These are phyloP conservation scores for Ascocoryne sarcoides DNA, from an alignment of 2,329 filamentous ascomycete genomes.

Conservation along the genomic window DNA sequence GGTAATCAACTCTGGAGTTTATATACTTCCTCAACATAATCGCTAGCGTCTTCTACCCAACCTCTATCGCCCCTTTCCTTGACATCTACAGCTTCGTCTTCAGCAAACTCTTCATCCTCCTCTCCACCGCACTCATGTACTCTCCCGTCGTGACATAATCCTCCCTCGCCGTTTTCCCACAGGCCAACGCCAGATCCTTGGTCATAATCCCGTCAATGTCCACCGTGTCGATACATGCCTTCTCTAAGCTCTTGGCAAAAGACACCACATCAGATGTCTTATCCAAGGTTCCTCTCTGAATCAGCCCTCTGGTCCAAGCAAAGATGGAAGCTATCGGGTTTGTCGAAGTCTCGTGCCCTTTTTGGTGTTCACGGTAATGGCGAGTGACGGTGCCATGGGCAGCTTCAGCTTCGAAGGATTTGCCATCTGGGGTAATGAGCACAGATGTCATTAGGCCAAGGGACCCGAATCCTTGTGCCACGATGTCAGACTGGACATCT, in stretches of 20 bases:
- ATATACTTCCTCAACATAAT: too few relatives aligned
- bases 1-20: too few relatives aligned
- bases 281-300: slow-evolving; percentile 90
- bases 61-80: too few relatives aligned
- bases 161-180: slow-evolving; percentile 74
- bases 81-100: slow-evolving; percentile 73
- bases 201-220: slow-evolving; percentile 96
- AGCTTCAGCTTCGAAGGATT: slow-evolving; percentile 95
- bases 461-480: slow-evolving; percentile 96
- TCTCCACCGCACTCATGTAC: slow-evolving; percentile 90
- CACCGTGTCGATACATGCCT: slow-evolving; percentile 89
- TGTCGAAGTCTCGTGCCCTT: slow-evolving; percentile 92
- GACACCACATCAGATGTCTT: slow-evolving; percentile 82
- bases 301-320: slow-evolving; percentile 91
- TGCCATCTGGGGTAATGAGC: slow-evolving; percentile 91
- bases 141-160: slow-evolving; percentile 88
- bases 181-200: slow-evolving; percentile 94
- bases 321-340: slow-evolving; percentile 99
- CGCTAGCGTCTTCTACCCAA: too few relatives aligned
- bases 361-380: slow-evolving; percentile 98
- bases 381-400: slow-evolving; percentile 97
- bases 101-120: slow-evolving; percentile 70
- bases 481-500: slow-evolving; percentile 96
- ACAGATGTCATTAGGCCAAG: slow-evolving; percentile 98
- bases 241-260: slow-evolving; percentile 86